Evolutionary conservation across 2,329 filamentous ascomycete genomes (phyloP).

Genomic region (Capronia coronata): DNA sequence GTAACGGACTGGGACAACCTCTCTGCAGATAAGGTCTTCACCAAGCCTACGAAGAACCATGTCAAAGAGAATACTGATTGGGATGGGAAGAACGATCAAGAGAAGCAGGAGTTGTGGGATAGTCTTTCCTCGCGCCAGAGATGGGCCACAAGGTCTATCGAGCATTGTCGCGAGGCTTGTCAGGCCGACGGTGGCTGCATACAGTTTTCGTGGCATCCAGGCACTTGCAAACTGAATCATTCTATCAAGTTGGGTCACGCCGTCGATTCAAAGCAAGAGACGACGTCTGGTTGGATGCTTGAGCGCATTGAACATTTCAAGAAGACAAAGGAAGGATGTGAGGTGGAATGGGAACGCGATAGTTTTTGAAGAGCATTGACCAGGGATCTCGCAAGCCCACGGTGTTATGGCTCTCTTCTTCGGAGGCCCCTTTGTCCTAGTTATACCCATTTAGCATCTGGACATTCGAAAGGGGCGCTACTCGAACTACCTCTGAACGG

Average conservation of each 20-base stretch:
- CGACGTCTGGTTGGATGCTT: slow-evolving; percentile 19
- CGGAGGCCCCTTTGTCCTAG: background rate
- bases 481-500: too few relatives aligned
- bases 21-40: slow-evolving; percentile 20
- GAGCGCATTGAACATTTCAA: slow-evolving; percentile 18
- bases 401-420: background rate
- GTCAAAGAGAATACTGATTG: slow-evolving; percentile 20
- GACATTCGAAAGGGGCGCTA: too few relatives aligned
- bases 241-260: slow-evolving; percentile 17
- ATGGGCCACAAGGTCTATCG: slow-evolving; percentile 8
- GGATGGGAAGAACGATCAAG: slow-evolving; percentile 21
- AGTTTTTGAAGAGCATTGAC: background rate
- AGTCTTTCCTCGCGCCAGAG: slow-evolving; percentile 15
- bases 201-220: slow-evolving; percentile 21
- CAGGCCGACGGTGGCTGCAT: slow-evolving; percentile 16
- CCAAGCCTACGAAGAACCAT: slow-evolving; percentile 12
- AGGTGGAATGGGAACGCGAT: slow-evolving; percentile 11
- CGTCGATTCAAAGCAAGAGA: slow-evolving; percentile 8
- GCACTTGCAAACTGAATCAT: slow-evolving; percentile 18
- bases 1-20: slow-evolving; percentile 22
- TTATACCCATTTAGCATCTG: too few relatives aligned
- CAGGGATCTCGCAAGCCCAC: too few relatives aligned
- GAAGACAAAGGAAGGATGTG: slow-evolving; percentile 8
- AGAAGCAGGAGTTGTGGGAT: slow-evolving; percentile 19
- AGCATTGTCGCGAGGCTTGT: slow-evolving; percentile 17